Evolutionary conservation across 768 basidiomycete species (phyloP).

Genomic region (Amanita muscaria): DNA sequence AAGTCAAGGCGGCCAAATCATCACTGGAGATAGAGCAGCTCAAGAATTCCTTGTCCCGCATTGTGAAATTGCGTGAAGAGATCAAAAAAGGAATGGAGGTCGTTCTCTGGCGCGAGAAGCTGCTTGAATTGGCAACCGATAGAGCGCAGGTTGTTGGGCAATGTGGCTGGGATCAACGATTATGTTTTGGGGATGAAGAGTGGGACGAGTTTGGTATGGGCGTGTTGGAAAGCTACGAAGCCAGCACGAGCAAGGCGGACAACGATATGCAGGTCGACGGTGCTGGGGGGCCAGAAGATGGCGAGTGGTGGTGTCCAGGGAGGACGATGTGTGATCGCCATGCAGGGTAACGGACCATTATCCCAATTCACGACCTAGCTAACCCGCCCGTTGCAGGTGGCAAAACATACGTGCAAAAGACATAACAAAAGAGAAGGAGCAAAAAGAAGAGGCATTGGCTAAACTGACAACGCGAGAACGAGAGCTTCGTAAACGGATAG

Average conservation of each 20-base stretch:
- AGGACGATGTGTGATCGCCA: slow-evolving; percentile 74
- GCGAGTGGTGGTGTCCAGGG: slow-evolving; percentile 75
- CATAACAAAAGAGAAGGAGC: slow-evolving; percentile 66
- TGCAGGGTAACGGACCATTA: slow-evolving; percentile 46
- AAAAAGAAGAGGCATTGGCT: slow-evolving; percentile 56
- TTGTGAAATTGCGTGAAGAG: slow-evolving; percentile 53
- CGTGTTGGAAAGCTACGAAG: slow-evolving; percentile 65
- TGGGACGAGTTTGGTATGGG: slow-evolving; percentile 60
- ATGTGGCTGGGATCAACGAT: slow-evolving; percentile 86
- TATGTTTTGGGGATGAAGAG: slow-evolving; percentile 78
- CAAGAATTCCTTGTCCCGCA: slow-evolving; percentile 41
- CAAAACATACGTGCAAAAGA: slow-evolving; percentile 69
- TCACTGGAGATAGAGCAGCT: slow-evolving; percentile 52
- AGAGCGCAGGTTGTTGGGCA: slow-evolving; percentile 55
- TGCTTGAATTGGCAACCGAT: slow-evolving; percentile 59
- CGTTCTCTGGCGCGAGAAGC: slow-evolving; percentile 58
- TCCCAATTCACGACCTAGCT: slow-evolving; percentile 8
- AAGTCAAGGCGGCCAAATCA: slow-evolving; percentile 33
- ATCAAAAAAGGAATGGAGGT: slow-evolving; percentile 64
- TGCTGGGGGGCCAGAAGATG: slow-evolving; percentile 25
- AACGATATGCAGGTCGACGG: slow-evolving; percentile 35
- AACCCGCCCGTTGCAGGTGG: slow-evolving; percentile 43
- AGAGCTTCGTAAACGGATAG: slow-evolving; percentile 69
- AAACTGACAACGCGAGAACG: slow-evolving; percentile 70
- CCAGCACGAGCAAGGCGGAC: slow-evolving; percentile 29